Base-by-base conservation (phyloP, 495 filamentous ascomycete species). In the Penicillium coffeae region DNA sequence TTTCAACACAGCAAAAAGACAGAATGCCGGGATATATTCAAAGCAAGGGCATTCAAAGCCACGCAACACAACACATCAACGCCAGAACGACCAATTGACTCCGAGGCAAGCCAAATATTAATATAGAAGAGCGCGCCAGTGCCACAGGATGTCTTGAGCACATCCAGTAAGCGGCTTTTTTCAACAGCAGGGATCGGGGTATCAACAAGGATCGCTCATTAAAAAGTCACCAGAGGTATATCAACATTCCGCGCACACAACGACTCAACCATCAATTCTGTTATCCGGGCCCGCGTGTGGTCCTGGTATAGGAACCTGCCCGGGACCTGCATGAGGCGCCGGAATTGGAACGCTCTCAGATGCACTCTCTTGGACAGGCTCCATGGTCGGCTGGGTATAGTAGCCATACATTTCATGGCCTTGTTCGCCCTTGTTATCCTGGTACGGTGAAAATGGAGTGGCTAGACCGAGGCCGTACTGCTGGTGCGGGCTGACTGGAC, bases 371-470 rank as follows among this genome's bases (percentile, higher is more conserved):
- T 45, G 42, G 16, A 45, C 13, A 14, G 16, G 27, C 42, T 33
- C 14, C 12, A 34, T 43, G 25, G 13, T 25, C 7, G 30, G 16
- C 10, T 47, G 32, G 27, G 22, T 36, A 15, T 30, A 30, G 25
- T 30, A 30, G 25, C 44, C 44, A 38, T 47, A 38, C 44, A 47
- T 47, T 21, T 47, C 44, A 16, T 47, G 44, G 9, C 32, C 44
- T 16, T 47, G 44, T 10, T 30, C 25, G 10, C 25, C 25, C 10
- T 30, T 30, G 25, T 30, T 30, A 30, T 30, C 25, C 4, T 30
- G 25, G 25, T 30, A 30, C 5, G 25, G 25, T 10, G 25, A 30
- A 30, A 30, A 30, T 10, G 25, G 25, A 10, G 5, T 10, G 10
- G 25, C 25, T 30, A 30, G 5, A 10, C 25, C 25, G 10, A 30